These are phyloP conservation scores for Nannizzia gypsea DNA, from an alignment of 2,329 filamentous ascomycete genomes.

Conservation along the genomic window DNA sequence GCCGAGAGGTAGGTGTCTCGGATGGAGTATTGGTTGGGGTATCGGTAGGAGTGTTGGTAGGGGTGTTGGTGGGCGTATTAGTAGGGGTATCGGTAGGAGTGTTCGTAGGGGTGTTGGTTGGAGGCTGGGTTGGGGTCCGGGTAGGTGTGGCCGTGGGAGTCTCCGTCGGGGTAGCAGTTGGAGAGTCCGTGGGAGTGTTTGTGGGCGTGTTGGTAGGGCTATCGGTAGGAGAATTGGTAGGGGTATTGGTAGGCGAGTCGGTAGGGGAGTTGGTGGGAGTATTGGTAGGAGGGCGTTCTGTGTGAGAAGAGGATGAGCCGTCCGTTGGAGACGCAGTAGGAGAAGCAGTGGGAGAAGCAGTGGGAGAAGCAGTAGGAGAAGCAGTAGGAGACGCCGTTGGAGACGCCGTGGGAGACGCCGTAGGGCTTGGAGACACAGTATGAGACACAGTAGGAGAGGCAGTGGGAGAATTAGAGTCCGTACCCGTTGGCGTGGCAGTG, in stretches of 20 bases:
- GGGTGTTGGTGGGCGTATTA: background rate
- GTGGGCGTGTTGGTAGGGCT: background rate
- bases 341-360: background rate
- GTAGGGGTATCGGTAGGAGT: background rate
- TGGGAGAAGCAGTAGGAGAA: slow-evolving; percentile 5
- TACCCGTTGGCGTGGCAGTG: slow-evolving; percentile 6
- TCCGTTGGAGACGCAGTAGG: background rate
- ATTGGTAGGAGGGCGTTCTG: background rate
- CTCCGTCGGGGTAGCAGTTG: background rate
- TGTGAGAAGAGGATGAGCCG: background rate
- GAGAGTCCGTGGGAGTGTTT: background rate
- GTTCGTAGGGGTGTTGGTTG: background rate
- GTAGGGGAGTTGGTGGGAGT: background rate
- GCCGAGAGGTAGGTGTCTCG: background rate
- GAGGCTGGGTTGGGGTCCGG: background rate
- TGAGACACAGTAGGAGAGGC: slow-evolving; percentile 1
- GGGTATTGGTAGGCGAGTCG: background rate
- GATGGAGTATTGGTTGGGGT: slow-evolving; percentile 9
- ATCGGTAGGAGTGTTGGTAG: background rate
- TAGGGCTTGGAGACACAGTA: background rate
- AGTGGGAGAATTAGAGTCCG: background rate
- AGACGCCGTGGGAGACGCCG: slow-evolving; percentile 1
- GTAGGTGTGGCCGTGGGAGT: background rate
- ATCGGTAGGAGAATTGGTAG: slow-evolving; percentile 1
- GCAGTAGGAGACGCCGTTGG: background rate